Base-by-base conservation (phyloP, 2,329 filamentous ascomycete species). In the Parascedosporium putredinis region DNA sequence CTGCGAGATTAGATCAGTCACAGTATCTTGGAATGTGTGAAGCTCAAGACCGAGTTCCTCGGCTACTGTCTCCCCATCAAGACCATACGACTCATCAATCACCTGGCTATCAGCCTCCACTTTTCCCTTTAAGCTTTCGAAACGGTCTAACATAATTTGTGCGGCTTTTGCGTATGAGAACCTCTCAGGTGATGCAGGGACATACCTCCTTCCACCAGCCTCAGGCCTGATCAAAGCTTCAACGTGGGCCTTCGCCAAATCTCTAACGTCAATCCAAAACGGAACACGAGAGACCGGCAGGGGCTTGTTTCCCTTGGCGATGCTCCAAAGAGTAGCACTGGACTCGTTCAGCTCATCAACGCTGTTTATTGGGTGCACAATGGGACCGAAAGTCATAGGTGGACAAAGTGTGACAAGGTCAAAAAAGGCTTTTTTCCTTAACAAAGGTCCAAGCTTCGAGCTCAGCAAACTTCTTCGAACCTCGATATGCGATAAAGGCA, bases 121-220 rank as follows among this genome's bases (percentile, higher is more conserved):
- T 2, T 34, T 55, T 0, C 42, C 58, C 36, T 56, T 61, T 1
- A 65, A 60, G 60, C 65, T 65, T 0, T 59, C 55, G 53, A 76
- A 74, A 23, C 62, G 59, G 2, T 65, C 62, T 1, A 54, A 55
- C 24, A 75, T 67, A 25, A 75, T 67, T 9, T 65, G 58, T 1
- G 69, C 67, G 0, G 69, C 72, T 10, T 69, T 50, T 0, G 61
- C 66, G 54, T 74, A 75, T 0, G 69, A 69, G 50, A 75, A 76
- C 4, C 62, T 60, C 53, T 75, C 68, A 0, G 67, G 63, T 0
- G 67, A 62, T 1, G 65, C 64, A 14, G 66, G 61, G 1, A 65
- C 59, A 51, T 65, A 75, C 40, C 72, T 56, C 53, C 68, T 68
- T 0, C 64, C 64, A 0, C 63, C 64, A 1, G 58, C 67, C 3